Base-by-base conservation (phyloP, 345 rosid genomes). In the Laguncularia racemosa region DNA sequence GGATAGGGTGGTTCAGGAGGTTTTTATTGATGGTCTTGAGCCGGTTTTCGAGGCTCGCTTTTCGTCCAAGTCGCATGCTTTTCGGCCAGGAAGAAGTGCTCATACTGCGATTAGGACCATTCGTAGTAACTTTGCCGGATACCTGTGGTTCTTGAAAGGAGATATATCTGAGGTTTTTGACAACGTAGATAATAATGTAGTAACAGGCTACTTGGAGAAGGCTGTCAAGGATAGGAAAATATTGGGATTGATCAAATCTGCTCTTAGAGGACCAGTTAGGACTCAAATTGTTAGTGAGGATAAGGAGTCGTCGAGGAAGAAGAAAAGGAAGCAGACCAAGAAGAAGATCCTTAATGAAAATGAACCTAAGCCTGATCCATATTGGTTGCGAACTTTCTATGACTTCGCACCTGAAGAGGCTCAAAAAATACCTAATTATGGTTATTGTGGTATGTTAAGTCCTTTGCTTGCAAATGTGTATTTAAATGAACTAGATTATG, bases 291-390 rank as follows among this genome's bases (percentile, higher is more conserved):
- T 53, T 58, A 57, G 62, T 50, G 60, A 67, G 44, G 73, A 40
- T 44, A 55, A 43, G 18, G 75, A 67, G 62, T 83, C 66, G 33
- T 71, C 61, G 73, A 75, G 76, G 50, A 70, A 76, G 54, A 81
- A 59, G 53, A 72, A 72, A 12, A 80, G 68, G 64, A 78, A 73
- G 74, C 66, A 58, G 43, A 74, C 81, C 57, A 87, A 76, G 67
- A 89, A 87, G 78, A 89, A 69, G 77, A 77, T 93, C 62, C 69
- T 89, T 76, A 82, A 62, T 16, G 89, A 81, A 11, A 82, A 85
- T 58, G 97, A 93, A 73, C 96, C 97, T 0, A 93, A 89, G 60
- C 99, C 97, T 2, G 99, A 93, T 73, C 99, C 97, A 1, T 93
- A 84, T 56, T 89, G 99, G 99, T 63, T 89, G 67, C 72, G 97